These are phyloP conservation scores for Apophysomyces elegans DNA, from an alignment of 371 early-diverging fungal species.

Conservation along the genomic window DNA sequence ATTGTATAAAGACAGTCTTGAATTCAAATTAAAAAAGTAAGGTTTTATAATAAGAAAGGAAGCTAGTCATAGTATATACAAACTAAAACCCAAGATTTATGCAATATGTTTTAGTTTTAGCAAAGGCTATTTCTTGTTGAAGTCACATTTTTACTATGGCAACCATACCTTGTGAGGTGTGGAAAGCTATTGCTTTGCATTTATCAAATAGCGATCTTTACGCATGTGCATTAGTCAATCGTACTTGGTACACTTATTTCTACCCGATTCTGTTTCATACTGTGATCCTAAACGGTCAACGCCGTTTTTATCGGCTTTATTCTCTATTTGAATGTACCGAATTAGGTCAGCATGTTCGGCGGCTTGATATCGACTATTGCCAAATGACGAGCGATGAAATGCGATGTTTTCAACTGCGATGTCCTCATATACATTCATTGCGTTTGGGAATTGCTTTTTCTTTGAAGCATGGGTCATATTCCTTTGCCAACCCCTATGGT, in stretches of 20 bases:
- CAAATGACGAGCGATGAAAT: not conserved
- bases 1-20: no score
- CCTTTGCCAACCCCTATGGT: not conserved
- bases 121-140: no score
- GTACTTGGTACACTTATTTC: not conserved
- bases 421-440: not conserved
- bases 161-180: not conserved
- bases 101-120: no score
- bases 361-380: not conserved
- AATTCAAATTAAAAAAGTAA: no score
- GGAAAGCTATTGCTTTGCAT: not conserved
- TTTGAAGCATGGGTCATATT: slow-evolving; percentile 2
- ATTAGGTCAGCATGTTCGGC: not conserved
- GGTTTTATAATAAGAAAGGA: no score
- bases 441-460: not conserved
- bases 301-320: not conserved
- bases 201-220: not conserved
- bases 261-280: not conserved
- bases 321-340: not conserved
- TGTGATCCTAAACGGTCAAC: not conserved
- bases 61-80: no score
- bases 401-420: not conserved
- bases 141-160: not conserved
- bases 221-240: not conserved
- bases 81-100: no score